A percentile compares a stretch with the other conserved stretches of the same genome.
These are phyloP conservation scores for Pichia sp. DNA, from an alignment of 1,139 yeast species.

Conservation along the genomic window DNA sequence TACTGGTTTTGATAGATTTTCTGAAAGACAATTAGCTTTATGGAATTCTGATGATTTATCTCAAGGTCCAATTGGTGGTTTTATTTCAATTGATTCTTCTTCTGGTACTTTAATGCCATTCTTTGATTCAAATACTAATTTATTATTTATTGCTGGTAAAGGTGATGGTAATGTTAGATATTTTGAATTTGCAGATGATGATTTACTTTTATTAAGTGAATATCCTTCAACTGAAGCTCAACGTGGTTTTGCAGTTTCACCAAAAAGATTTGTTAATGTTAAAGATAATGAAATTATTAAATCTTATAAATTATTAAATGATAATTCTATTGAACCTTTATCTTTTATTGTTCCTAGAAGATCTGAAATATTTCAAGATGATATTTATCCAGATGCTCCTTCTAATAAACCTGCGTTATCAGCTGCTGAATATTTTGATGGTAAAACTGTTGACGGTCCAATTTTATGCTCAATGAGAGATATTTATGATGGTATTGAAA, in stretches of 20 bases:
- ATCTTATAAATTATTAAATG: constrained; percentile 80
- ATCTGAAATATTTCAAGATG: constrained; percentile 86
- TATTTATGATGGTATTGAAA: constrained; percentile 64
- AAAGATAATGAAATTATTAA: constrained; percentile 79
- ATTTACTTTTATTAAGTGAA: constrained; percentile 74
- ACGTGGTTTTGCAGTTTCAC: constrained; percentile 89
- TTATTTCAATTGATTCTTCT: constrained; percentile 76
- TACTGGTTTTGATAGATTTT: constrained; percentile 90
- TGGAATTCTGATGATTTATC: constrained; percentile 79
- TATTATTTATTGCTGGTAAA: constrained; percentile 88
- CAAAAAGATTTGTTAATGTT: constrained; percentile 72
- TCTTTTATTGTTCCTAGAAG: constrained; percentile 91
- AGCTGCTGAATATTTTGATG: constrained; percentile 74
- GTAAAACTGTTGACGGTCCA: constrained; percentile 80
- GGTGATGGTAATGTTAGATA: constrained; percentile 98
- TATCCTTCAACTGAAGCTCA: constrained; percentile 87
- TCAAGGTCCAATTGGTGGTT: constrained; percentile 85
- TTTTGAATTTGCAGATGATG: constrained; percentile 80
- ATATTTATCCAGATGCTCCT: constrained; percentile 88
- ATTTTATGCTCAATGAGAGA: constrained; percentile 69
- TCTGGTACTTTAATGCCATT: constrained; percentile 92
- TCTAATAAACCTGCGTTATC: constrained; percentile 70
- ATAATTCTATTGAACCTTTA: constrained; percentile 76
- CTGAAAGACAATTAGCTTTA: constrained; percentile 91
- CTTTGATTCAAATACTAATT: constrained; percentile 73